A percentile compares a stretch with the other conserved stretches of the same genome.
These are phyloP conservation scores for Alternaria arbusti DNA, from an alignment of 2,329 filamentous ascomycete genomes.

Conservation along the genomic window DNA sequence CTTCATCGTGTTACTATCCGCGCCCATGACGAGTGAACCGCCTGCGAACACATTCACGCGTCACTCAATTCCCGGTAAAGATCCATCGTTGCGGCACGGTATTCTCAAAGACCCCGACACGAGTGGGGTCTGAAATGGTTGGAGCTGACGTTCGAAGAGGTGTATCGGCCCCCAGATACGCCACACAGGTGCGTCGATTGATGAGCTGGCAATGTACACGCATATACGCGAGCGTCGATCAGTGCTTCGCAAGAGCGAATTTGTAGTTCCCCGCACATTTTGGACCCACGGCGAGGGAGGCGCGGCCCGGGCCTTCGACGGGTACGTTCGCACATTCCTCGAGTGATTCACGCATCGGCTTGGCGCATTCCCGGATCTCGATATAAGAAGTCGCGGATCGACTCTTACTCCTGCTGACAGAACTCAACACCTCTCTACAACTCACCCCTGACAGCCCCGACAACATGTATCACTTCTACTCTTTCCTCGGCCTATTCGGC, in stretches of 20 bases:
- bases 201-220: not conserved
- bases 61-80: fast-evolving
- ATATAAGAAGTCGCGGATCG: not conserved
- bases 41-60: too few relatives aligned
- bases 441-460: too few relatives aligned
- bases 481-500: not conserved
- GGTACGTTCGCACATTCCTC: not conserved
- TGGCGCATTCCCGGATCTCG: not conserved
- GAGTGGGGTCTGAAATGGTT: not conserved
- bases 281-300: not conserved
- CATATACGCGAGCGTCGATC: not conserved
- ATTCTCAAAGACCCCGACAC: not conserved
- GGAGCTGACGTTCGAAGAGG: not conserved
- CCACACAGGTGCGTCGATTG: not conserved
- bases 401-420: too few relatives aligned
- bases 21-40: too few relatives aligned
- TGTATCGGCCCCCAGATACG: not conserved
- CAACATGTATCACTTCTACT: not conserved
- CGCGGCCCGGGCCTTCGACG: not conserved
- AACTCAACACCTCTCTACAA: not conserved
- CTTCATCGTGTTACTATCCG: too few relatives aligned
- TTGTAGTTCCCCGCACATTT: not conserved
- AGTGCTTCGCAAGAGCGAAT: not conserved
- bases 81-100: not conserved
- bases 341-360: not conserved